A percentile compares a stretch with the other conserved stretches of the same genome.
Conservation (phyloP, 1,284 basidiomycete species). For the Cerioporus squamosus region DNA sequence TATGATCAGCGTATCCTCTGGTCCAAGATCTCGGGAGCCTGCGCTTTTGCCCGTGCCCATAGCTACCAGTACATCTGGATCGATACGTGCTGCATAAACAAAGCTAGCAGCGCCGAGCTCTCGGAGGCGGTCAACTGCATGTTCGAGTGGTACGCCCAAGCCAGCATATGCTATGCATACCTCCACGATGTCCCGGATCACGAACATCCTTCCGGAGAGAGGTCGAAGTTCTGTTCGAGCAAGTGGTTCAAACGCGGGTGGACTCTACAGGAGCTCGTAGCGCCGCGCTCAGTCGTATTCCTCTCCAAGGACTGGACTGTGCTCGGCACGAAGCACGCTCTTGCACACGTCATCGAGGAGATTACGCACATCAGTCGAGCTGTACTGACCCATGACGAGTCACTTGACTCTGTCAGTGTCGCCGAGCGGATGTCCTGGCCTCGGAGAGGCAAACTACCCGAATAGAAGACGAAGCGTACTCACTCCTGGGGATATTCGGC, state of each 20-base stretch:
- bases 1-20: too few species aligned
- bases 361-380: background rate
- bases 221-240: background rate
- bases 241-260: background rate
- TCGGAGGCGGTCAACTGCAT: conserved; percentile 9
- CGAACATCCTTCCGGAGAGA: background rate
- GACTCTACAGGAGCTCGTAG: conserved; percentile 5
- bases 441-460: background rate
- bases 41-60: background rate
- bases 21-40: too few species aligned
- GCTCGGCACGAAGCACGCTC: background rate
- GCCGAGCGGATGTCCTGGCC: conserved; percentile 2
- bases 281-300: background rate
- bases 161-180: conserved; percentile 2
- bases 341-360: background rate
- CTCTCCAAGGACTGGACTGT: background rate
- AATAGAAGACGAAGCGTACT: background rate
- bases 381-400: background rate
- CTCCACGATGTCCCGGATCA: background rate
- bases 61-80: background rate
- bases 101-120: conserved; percentile 3
- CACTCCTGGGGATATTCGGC: background rate
- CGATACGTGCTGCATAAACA: conserved; percentile 4
- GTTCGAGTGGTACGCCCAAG: background rate
- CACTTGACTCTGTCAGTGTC: background rate